phyloP scores from a whole-genome alignment of 2,329 filamentous ascomycete species.

The Colletotrichum filicis region DNA sequence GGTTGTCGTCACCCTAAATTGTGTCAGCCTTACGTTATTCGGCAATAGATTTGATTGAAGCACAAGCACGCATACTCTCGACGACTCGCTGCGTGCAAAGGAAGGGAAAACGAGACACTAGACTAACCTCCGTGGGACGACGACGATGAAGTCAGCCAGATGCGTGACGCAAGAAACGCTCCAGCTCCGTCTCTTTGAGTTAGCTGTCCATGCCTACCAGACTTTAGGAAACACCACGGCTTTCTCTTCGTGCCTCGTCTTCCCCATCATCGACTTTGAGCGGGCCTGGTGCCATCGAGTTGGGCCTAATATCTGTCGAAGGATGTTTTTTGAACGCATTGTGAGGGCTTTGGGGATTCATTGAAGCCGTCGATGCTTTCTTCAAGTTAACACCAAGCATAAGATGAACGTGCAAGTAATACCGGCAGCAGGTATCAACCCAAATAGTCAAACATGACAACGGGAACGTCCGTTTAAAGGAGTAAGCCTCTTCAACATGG shows the following conservation, averaged over 20 bases:
- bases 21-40: not conserved
- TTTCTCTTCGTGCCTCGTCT: not conserved
- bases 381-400: not conserved
- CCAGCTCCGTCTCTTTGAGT: not conserved
- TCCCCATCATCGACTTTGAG: not conserved
- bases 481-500: not conserved
- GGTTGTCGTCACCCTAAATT: not conserved
- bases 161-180: not conserved
- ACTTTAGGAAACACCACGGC: too few relatives aligned
- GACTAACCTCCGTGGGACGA: not conserved
- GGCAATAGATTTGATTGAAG: not conserved
- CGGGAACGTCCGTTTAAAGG: not conserved
- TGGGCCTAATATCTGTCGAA: not conserved
- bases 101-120: not conserved
- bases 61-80: not conserved
- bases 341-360: not conserved
- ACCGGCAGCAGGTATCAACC: not conserved
- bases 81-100: not conserved
- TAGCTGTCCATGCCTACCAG: not conserved
- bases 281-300: too few relatives aligned
- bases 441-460: not conserved
- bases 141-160: not conserved
- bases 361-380: not conserved
- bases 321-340: not conserved
- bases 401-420: not conserved